Evolutionary conservation across 1,139 yeast genomes (phyloP).

Genomic region (Protomyces inouyei): DNA sequence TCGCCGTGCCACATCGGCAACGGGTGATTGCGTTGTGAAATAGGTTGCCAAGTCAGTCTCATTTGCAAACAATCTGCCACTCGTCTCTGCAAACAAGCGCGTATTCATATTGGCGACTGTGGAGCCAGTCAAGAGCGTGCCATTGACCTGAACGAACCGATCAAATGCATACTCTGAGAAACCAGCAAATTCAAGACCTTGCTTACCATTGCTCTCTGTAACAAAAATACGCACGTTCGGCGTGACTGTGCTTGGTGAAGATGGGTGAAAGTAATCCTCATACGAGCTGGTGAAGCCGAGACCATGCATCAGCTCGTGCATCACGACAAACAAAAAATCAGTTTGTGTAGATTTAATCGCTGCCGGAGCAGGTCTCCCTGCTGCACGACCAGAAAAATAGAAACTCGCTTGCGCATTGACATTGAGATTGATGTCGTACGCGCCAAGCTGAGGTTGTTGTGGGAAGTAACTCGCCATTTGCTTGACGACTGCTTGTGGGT

Average conservation of each 20-base stretch:
- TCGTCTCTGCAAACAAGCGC: background rate
- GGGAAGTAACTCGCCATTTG: constrained; percentile 8
- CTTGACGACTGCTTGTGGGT: constrained; percentile 27
- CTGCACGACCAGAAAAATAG: constrained; percentile 2
- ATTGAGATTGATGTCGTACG: constrained; percentile 18
- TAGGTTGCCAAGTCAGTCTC: constrained; percentile 1
- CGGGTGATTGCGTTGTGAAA: background rate
- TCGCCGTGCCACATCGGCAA: background rate
- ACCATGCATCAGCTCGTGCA: constrained; percentile 29
- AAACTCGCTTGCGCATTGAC: constrained; percentile 18
- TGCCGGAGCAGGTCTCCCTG: background rate
- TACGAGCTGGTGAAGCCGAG: constrained; percentile 26
- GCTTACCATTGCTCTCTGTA: background rate
- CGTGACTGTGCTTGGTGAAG: constrained; percentile 10
- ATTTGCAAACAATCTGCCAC: background rate
- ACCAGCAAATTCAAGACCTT: constrained; percentile 3
- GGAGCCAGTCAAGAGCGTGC: background rate
- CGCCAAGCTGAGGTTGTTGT: background rate
- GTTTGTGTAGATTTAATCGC: constrained; percentile 5
- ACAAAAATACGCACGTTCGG: constrained; percentile 15
- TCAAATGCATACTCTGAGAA: constrained; percentile 27
- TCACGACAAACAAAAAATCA: constrained; percentile 18
- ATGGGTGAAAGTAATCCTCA: constrained; percentile 19
- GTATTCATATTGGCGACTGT: background rate
- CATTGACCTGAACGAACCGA: background rate